A percentile compares a stretch with the other conserved stretches of the same genome.
phyloP scores from a whole-genome alignment of 345 rosid species.

The Viola odorata region DNA sequence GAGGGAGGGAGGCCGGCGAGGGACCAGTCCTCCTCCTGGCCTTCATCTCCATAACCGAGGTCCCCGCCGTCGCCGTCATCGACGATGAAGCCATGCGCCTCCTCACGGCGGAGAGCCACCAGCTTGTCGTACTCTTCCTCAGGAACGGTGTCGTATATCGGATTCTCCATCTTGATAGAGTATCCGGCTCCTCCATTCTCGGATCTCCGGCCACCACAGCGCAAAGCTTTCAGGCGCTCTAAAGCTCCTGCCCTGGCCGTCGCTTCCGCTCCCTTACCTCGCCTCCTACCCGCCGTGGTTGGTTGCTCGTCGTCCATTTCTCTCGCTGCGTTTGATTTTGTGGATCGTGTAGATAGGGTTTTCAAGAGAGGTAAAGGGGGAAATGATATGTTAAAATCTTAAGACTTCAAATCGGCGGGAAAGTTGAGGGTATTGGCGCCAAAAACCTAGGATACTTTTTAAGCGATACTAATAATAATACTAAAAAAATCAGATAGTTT shows the following conservation, averaged over 20 bases:
- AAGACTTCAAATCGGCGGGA: slow-evolving; percentile 10
- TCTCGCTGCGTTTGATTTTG: not conserved
- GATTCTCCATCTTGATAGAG: slow-evolving; percentile 59
- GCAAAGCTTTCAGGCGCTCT: slow-evolving; percentile 65
- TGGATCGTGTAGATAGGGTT: slow-evolving; percentile 3
- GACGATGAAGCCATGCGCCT: slow-evolving; percentile 68
- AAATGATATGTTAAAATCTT: not conserved
- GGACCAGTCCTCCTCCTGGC: slow-evolving; percentile 94
- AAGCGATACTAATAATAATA: no score
- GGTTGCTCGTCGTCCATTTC: slow-evolving; percentile 46
- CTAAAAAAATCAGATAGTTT: no score
- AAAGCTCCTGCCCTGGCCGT: slow-evolving; percentile 53
- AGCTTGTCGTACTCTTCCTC: slow-evolving; percentile 73
- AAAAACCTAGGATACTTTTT: not conserved
- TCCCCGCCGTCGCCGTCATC: slow-evolving; percentile 74
- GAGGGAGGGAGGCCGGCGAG: slow-evolving; percentile 46
- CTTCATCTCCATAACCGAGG: slow-evolving; percentile 78
- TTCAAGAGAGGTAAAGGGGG: not conserved
- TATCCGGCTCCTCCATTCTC: slow-evolving; percentile 42
- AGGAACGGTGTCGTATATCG: slow-evolving; percentile 66
- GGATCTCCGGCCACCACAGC: slow-evolving; percentile 65
- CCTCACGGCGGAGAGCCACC: slow-evolving; percentile 72
- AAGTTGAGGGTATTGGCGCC: slow-evolving; percentile 14
- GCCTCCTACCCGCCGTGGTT: slow-evolving; percentile 32
- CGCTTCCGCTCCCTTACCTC: slow-evolving; percentile 51